These are phyloP conservation scores for Aspergillus thermomutatus DNA, from an alignment of 2,329 filamentous ascomycete genomes.

Conservation along the genomic window DNA sequence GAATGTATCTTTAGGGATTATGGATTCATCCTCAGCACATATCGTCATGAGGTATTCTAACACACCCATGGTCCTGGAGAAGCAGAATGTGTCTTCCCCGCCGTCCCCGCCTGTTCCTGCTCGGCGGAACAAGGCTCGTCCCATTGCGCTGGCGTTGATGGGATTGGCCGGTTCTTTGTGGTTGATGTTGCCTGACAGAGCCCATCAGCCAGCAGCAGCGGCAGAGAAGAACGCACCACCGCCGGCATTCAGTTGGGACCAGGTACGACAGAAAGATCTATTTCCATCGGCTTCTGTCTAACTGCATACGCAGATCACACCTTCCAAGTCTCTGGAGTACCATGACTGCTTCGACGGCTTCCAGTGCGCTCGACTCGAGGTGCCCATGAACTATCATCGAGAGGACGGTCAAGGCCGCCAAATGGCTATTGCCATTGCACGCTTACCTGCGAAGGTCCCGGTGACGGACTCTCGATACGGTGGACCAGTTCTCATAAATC, in stretches of 20 bases:
- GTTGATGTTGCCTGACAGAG: slow-evolving; percentile 5
- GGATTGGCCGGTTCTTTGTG: slow-evolving; percentile 5
- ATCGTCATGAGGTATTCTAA: neutral
- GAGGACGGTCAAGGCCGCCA: slow-evolving; percentile 29
- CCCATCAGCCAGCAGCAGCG: neutral
- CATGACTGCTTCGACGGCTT: slow-evolving; percentile 44
- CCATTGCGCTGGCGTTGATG: slow-evolving; percentile 7
- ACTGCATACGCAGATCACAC: slow-evolving; percentile 16
- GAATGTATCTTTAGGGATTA: neutral
- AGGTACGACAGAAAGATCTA: slow-evolving; percentile 5
- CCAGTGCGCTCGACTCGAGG: slow-evolving; percentile 48
- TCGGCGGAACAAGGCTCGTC: neutral
- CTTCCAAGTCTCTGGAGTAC: slow-evolving; percentile 32
- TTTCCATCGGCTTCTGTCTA: neutral
- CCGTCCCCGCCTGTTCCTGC: neutral
- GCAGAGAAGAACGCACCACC: neutral
- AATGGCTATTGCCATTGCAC: slow-evolving; percentile 46
- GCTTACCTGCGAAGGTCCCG: slow-evolving; percentile 42
- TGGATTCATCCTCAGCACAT: neutral
- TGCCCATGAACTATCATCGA: slow-evolving; percentile 48
- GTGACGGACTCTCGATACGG: slow-evolving; percentile 44
- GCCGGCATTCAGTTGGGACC: slow-evolving; percentile 11
- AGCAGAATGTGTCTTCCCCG: neutral
- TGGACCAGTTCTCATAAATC: slow-evolving; percentile 48
- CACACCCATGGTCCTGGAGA: neutral